Conservation (phyloP, 192 early-diverging fungal genomes). For the Bifiguratus adelaidae region DNA sequence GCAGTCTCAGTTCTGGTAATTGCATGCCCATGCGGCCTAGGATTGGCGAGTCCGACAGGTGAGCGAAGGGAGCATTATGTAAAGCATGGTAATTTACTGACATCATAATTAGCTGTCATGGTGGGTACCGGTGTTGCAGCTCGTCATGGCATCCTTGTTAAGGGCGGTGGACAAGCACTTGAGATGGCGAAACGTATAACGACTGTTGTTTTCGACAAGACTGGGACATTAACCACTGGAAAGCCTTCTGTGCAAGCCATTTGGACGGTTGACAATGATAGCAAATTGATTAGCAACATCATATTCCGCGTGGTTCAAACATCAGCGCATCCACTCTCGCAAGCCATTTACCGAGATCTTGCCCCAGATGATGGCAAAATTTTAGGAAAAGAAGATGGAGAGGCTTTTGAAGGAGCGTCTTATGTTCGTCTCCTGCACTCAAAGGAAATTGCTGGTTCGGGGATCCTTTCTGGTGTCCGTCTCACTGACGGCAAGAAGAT, state of each 20-base stretch:
- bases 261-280: too few species aligned
- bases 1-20: conserved; percentile 56
- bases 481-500: conserved; percentile 12
- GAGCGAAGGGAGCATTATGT: neutral
- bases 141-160: conserved; percentile 48
- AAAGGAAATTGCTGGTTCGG: conserved; percentile 55
- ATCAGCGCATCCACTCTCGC: too few species aligned
- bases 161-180: conserved; percentile 65
- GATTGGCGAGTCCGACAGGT: conserved; percentile 52
- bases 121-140: conserved; percentile 65
- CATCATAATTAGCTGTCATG: conserved; percentile 41
- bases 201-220: conserved; percentile 78
- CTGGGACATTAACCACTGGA: conserved; percentile 66
- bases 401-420: too few species aligned
- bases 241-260: conserved; percentile 55
- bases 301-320: too few species aligned
- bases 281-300: too few species aligned
- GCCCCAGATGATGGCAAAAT: too few species aligned
- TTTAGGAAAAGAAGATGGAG: too few species aligned
- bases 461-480: conserved; percentile 35
- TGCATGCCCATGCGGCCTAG: conserved; percentile 63
- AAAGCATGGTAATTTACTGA: neutral
- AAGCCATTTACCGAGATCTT: too few species aligned
- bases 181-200: conserved; percentile 49
- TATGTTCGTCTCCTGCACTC: conserved; percentile 39